phyloP scores from a whole-genome alignment of 2,329 filamentous ascomycete genomes.

The Ascochyta viciae-villosae region DNA sequence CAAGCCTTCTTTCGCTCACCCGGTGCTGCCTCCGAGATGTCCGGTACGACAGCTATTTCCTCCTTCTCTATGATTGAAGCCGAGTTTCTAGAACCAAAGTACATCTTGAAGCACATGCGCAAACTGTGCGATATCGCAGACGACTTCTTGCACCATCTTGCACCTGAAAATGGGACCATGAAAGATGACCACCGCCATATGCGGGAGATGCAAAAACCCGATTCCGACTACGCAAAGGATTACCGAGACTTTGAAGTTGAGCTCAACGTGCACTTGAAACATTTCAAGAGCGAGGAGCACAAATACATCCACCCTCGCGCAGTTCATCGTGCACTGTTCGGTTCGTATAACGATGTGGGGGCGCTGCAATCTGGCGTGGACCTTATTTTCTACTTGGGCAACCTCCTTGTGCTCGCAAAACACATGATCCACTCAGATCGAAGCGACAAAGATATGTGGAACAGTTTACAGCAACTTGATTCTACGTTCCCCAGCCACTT shows the following conservation, averaged over 20 bases:
- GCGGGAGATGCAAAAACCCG: conserved; percentile 40
- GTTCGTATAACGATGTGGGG: conserved; percentile 28
- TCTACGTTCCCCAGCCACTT: conserved; percentile 46
- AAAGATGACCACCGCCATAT: conserved; percentile 33
- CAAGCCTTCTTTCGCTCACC: conserved; percentile 37
- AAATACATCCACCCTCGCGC: conserved; percentile 51
- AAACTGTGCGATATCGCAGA: conserved; percentile 43
- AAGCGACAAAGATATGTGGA: conserved; percentile 37
- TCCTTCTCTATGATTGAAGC: conserved; percentile 55
- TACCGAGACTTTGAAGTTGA: conserved; percentile 44
- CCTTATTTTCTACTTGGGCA: conserved; percentile 53
- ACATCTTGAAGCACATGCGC: conserved; percentile 52
- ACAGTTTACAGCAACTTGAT: conserved; percentile 43
- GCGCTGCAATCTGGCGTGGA: conserved; percentile 44
- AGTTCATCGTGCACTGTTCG: conserved; percentile 51
- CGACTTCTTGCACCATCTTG: conserved; percentile 43
- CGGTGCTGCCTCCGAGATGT: conserved; percentile 52
- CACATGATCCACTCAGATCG: conserved; percentile 44
- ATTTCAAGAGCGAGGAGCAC: conserved; percentile 48
- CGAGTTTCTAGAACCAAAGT: conserved; percentile 50
- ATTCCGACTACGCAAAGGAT: conserved; percentile 50
- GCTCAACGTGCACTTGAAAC: conserved; percentile 45
- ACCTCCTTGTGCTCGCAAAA: conserved; percentile 53
- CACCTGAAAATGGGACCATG: conserved; percentile 33
- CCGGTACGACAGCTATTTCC: conserved; percentile 56